Evolutionary conservation across 75 land plant species (phyloP).

Genomic region (Isoetes taiwanensis): DNA sequence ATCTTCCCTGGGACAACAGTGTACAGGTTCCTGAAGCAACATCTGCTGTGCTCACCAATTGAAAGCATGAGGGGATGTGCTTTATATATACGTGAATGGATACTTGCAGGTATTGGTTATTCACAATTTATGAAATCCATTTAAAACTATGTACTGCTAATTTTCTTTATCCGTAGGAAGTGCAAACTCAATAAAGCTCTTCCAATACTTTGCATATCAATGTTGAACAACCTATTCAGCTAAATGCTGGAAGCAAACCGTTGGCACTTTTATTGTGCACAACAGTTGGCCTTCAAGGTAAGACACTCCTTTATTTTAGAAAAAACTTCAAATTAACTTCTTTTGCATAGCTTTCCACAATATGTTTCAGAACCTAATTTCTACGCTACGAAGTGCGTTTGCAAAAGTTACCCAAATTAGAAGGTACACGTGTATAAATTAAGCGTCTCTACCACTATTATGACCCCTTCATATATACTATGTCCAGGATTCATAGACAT

Average conservation of each 20-base stretch:
- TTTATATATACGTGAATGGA: background rate
- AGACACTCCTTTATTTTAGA: too few species aligned
- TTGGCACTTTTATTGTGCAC: constrained; percentile 42
- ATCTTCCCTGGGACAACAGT: background rate
- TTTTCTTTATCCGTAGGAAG: constrained; percentile 16
- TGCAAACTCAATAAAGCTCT: constrained; percentile 34
- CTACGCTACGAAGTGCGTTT: too few species aligned
- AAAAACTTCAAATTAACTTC: too few species aligned
- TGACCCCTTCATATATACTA: too few species aligned
- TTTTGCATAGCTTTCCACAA: too few species aligned
- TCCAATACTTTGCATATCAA: constrained; percentile 21
- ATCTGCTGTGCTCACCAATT: background rate
- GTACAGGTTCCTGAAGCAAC: background rate
- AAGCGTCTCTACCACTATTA: too few species aligned
- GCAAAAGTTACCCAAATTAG: too few species aligned
- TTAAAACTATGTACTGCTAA: background rate
- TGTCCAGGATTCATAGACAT: too few species aligned
- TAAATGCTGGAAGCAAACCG: constrained; percentile 33
- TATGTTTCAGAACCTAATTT: too few species aligned
- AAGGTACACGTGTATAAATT: too few species aligned
- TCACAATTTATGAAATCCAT: background rate
- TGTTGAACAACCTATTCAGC: constrained; percentile 20
- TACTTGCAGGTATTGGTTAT: background rate
- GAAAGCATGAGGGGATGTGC: background rate
- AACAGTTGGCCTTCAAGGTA: constrained; percentile 69